These are phyloP conservation scores for Fusarium austroafricanum DNA, from an alignment of 2,329 filamentous ascomycete species.

Conservation along the genomic window DNA sequence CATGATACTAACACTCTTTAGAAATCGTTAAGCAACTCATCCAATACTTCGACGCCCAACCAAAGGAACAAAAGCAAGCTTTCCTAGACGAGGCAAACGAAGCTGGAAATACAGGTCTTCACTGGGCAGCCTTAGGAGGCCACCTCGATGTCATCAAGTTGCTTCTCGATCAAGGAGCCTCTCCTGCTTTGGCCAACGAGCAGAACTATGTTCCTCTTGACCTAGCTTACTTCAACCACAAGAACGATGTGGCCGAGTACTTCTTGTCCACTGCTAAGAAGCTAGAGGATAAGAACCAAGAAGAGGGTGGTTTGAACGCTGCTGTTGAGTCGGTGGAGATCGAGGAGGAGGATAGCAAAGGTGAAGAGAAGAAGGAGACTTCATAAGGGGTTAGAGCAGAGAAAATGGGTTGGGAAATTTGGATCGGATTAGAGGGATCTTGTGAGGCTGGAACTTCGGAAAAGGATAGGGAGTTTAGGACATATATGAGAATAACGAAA, in stretches of 20 bases:
- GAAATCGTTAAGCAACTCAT: constrained; percentile 60
- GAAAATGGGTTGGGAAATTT: neutral
- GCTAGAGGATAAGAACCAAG: constrained; percentile 61
- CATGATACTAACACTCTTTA: constrained; percentile 41
- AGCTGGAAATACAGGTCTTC: constrained; percentile 89
- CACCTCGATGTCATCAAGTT: constrained; percentile 84
- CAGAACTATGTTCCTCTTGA: constrained; percentile 86
- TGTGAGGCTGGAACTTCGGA: neutral
- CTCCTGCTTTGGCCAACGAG: constrained; percentile 81
- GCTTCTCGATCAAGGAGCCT: constrained; percentile 80
- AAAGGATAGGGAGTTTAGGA: constrained; percentile 15
- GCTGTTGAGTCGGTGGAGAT: constrained; percentile 55
- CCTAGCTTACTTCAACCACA: constrained; percentile 76
- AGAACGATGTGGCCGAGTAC: constrained; percentile 72
- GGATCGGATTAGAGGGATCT: neutral
- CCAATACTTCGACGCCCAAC: constrained; percentile 55
- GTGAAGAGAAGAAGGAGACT: constrained; percentile 37
- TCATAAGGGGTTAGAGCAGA: neutral
- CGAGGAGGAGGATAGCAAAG: constrained; percentile 48
- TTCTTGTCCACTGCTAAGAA: constrained; percentile 63
- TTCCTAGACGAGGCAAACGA: constrained; percentile 79
- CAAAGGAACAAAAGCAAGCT: constrained; percentile 57
- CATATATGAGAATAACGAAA: constrained; percentile 25
- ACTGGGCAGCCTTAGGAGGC: constrained; percentile 93
- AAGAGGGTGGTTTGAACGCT: constrained; percentile 56